These are phyloP conservation scores for Byssothecium circinans DNA, from an alignment of 2,329 filamentous ascomycete species.

Conservation along the genomic window DNA sequence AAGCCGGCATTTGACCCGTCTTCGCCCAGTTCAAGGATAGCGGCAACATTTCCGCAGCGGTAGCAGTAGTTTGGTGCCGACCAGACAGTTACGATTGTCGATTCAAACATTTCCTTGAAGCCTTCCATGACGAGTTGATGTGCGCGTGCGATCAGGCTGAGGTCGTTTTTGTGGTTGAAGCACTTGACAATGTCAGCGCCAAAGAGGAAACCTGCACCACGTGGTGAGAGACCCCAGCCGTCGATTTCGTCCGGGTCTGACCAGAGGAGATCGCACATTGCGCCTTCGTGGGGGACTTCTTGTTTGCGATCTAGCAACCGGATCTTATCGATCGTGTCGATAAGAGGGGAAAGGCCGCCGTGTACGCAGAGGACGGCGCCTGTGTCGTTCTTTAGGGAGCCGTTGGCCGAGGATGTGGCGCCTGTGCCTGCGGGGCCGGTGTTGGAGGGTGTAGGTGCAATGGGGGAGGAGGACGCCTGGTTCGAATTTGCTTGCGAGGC, in stretches of 20 bases:
- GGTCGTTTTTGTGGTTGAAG: slow-evolving; percentile 93
- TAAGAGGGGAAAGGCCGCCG: slow-evolving; percentile 85
- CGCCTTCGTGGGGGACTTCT: slow-evolving; percentile 96
- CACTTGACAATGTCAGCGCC: slow-evolving; percentile 90
- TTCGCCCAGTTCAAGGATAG: slow-evolving; percentile 88
- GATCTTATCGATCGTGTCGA: slow-evolving; percentile 95
- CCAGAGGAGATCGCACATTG: slow-evolving; percentile 98
- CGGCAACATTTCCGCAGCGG: slow-evolving; percentile 67
- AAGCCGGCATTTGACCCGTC: slow-evolving; percentile 63
- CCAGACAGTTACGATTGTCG: slow-evolving; percentile 95
- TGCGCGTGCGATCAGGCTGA: slow-evolving; percentile 87
- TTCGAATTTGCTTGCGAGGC: slow-evolving; percentile 35
- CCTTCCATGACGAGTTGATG: slow-evolving; percentile 99
- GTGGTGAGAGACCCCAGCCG: slow-evolving; percentile 91
- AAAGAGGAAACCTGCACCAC: slow-evolving; percentile 93
- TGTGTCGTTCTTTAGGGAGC: slow-evolving; percentile 55
- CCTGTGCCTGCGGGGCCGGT: slow-evolving; percentile 78
- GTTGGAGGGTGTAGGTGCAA: slow-evolving; percentile 49
- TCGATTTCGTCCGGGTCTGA: slow-evolving; percentile 98
- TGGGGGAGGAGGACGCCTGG: slow-evolving; percentile 38
- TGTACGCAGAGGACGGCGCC: slow-evolving; percentile 89
- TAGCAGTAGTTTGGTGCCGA: slow-evolving; percentile 73
- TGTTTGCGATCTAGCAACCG: slow-evolving; percentile 89
- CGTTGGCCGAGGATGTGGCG: slow-evolving; percentile 69
- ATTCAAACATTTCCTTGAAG: slow-evolving; percentile 95